These are phyloP conservation scores for Ceratobasidium sp. DNA, from an alignment of 1,284 basidiomycete species.

Conservation along the genomic window DNA sequence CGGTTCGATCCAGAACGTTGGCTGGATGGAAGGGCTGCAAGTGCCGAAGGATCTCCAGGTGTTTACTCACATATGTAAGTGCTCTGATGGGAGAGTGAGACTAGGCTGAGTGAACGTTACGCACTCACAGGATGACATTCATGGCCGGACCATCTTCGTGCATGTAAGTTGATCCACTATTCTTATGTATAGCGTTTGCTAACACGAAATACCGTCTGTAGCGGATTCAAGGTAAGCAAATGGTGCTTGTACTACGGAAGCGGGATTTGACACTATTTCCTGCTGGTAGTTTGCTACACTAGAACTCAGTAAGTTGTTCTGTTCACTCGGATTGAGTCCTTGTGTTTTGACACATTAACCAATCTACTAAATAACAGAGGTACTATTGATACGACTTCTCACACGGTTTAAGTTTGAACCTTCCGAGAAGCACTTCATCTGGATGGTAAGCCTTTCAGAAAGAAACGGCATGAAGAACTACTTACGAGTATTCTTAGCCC, in stretches of 20 bases:
- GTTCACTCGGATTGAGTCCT: no score
- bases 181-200: background rate
- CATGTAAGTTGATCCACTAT: slow-evolving; percentile 1
- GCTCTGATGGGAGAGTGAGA: no score
- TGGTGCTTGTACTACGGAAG: no score
- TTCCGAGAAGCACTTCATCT: background rate
- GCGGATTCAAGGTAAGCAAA: slow-evolving; percentile 9
- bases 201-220: no score
- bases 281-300: background rate
- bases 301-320: slow-evolving; percentile 19
- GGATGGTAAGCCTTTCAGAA: background rate
- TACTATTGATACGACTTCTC: slow-evolving; percentile 2
- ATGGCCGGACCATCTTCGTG: slow-evolving; percentile 15
- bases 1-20: slow-evolving; percentile 11
- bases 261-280: no score
- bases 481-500: background rate
- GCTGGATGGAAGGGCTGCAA: slow-evolving; percentile 1
- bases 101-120: no score
- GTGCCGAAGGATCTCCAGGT: background rate
- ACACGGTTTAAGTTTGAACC: slow-evolving; percentile 24
- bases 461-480: no score
- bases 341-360: background rate
- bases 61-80: slow-evolving; percentile 19
- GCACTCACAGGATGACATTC: slow-evolving; percentile 21
- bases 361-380: background rate